These are phyloP conservation scores for Podaxis mareebaensis DNA, from an alignment of 768 basidiomycete species.

Conservation along the genomic window DNA sequence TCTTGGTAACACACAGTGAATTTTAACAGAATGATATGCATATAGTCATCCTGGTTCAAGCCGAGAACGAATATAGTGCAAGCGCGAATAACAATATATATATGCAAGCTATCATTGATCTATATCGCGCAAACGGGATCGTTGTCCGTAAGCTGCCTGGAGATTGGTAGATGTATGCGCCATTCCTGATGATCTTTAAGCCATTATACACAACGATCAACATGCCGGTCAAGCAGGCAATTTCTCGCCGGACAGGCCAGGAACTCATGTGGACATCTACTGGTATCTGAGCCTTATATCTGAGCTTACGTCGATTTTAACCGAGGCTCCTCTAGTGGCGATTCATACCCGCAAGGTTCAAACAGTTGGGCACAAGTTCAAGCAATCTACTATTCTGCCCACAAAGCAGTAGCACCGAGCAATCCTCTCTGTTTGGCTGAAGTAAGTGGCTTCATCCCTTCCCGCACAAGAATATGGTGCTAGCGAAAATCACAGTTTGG, in stretches of 20 bases:
- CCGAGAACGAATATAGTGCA: conserved; percentile 56
- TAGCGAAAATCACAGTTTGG: conserved; percentile 37
- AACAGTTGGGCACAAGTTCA: conserved; percentile 52
- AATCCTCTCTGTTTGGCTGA: conserved; percentile 54
- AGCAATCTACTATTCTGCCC: conserved; percentile 46
- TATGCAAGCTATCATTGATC: conserved; percentile 51
- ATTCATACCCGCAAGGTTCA: conserved; percentile 52
- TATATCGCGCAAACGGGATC: conserved; percentile 45
- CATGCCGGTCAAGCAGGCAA: conserved; percentile 48
- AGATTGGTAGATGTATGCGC: background rate
- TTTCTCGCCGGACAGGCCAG: conserved; percentile 49
- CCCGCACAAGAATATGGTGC: background rate
- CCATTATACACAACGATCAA: conserved; percentile 51
- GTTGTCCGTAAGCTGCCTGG: conserved; percentile 41
- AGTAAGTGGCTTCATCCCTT: conserved; percentile 24
- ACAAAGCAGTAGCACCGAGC: conserved; percentile 41
- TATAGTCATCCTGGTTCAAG: conserved; percentile 49
- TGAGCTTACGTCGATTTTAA: background rate
- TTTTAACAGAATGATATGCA: background rate
- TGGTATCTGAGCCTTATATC: conserved; percentile 31
- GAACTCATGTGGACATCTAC: conserved; percentile 48
- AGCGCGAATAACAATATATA: conserved; percentile 42
- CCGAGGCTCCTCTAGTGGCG: conserved; percentile 34
- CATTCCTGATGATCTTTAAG: conserved; percentile 25
- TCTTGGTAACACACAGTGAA: background rate